A percentile compares a stretch with the other conserved stretches of the same genome.
These are phyloP conservation scores for Berkeleyomyces basicola DNA, from an alignment of 2,329 filamentous ascomycete genomes.

Conservation along the genomic window DNA sequence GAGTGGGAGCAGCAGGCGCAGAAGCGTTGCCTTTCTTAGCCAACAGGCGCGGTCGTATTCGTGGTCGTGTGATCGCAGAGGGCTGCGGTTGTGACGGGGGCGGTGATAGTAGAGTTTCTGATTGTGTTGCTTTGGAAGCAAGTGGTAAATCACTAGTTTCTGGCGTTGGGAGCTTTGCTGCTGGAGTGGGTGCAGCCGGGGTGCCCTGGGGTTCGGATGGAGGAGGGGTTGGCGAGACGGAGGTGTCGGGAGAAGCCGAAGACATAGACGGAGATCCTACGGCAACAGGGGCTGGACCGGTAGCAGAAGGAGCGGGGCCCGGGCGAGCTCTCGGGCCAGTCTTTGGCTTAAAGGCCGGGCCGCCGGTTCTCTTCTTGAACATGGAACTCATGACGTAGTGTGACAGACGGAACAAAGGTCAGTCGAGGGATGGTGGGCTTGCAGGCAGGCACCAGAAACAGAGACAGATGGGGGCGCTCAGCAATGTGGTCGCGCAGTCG, in stretches of 20 bases:
- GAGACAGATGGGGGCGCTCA: conserved; percentile 3
- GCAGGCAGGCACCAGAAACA: background rate
- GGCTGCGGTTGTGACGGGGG: background rate
- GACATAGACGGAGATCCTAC: background rate
- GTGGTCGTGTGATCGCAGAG: background rate
- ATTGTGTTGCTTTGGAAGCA: background rate
- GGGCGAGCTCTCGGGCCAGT: conserved; percentile 37
- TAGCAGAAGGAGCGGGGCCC: conserved; percentile 16
- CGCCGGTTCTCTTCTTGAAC: conserved; percentile 45
- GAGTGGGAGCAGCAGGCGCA: background rate
- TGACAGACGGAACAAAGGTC: background rate
- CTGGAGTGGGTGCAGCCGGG: background rate
- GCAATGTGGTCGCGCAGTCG: conserved; percentile 5
- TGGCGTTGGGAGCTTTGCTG: background rate
- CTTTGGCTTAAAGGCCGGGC: conserved; percentile 54
- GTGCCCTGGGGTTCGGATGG: background rate
- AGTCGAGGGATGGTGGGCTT: background rate
- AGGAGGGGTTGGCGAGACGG: background rate
- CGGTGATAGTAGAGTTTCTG: background rate
- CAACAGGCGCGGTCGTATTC: background rate
- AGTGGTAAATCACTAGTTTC: background rate
- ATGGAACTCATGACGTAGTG: conserved; percentile 42
- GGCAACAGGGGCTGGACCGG: background rate
- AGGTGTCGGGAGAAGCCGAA: background rate
- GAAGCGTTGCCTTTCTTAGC: background rate